Evolutionary conservation across 2,329 filamentous ascomycete species (phyloP).

Genomic region (Ceratocystis diversiconidia): DNA sequence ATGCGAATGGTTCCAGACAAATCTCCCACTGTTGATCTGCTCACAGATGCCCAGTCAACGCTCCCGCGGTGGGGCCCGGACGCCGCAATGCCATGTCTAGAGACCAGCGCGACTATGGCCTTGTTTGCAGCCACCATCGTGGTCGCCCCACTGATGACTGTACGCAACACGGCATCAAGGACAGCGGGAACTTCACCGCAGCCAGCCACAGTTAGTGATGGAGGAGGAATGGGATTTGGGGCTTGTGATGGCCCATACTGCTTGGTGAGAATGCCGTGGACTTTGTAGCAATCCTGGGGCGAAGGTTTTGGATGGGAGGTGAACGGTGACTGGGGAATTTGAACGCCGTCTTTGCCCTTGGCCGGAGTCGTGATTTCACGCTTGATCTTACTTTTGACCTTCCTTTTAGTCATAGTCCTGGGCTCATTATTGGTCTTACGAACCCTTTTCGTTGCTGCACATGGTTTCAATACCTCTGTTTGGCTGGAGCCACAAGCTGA

Average conservation of each 20-base stretch:
- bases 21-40: conserved; percentile 41
- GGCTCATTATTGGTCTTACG: neutral
- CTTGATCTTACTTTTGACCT: neutral
- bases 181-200: conserved; percentile 44
- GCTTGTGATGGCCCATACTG: neutral
- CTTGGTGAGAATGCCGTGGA: neutral
- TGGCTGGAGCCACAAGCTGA: neutral
- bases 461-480: neutral
- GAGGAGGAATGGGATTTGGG: neutral
- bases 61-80: conserved; percentile 54
- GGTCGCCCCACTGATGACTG: conserved; percentile 38
- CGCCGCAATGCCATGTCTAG: conserved; percentile 47
- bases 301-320: neutral
- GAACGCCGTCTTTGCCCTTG: neutral
- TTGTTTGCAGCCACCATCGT: conserved; percentile 40
- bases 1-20: conserved; percentile 55
- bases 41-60: conserved; percentile 61
- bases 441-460: neutral
- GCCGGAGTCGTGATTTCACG: neutral
- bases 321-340: neutral
- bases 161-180: conserved; percentile 40
- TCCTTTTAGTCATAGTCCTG: neutral
- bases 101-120: conserved; percentile 51
- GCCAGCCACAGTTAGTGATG: conserved; percentile 42
- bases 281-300: neutral